Evolutionary conservation across 306 rosid genomes (phyloP).

Genomic region (apple (Malus domestica)): ASM211411v1 NC_041800.1:22332733-22333232

Average conservation of each 20-base stretch:
- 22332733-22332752: constrained; percentile 17
- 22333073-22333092: background rate
- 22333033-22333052: background rate
- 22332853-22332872: background rate
- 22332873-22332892: background rate
- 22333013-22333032: background rate
- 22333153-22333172: background rate
- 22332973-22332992: background rate
- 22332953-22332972: background rate
- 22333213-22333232: background rate
- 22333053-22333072: background rate
- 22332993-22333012: background rate
- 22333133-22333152: background rate
- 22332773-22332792: background rate
- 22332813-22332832: background rate
- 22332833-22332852: background rate
- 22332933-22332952: background rate
- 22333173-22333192: background rate
- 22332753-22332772: constrained; percentile 17
- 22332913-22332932: background rate
- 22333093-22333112: background rate
- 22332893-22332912: background rate
- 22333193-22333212: background rate
- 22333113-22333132: background rate
- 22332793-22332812: background rate